Evolutionary conservation across 176 grass and related monocot genomes (phyloP), one percentile per base, ranked within the genome.

Genomic region (Paspalum notatum): DNA sequence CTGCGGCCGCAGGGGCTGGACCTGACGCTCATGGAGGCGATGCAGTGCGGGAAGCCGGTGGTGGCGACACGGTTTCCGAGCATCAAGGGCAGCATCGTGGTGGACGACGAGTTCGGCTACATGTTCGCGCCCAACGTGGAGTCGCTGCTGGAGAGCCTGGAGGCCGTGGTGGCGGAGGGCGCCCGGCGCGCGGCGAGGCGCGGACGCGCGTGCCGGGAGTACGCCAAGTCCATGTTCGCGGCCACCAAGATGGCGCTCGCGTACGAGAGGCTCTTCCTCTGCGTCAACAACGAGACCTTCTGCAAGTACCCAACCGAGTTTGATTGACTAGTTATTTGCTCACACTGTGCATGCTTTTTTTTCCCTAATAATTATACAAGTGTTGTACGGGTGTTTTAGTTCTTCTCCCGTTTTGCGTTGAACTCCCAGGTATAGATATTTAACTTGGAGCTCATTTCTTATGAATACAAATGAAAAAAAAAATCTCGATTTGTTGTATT

Each of bases 21-120:
- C 84, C 84, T 98, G 32, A 98, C 92, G 69, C 86, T 98, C 26
- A 95, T 98, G 95, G 95, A 98, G 86, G 95, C 95, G 20, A 98
- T 98, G 95, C 95, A 98, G 85, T 98, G 92, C 86, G 90, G 90
- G 20, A 98, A 92, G 86, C 88, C 95, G 53, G 90, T 98, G 67
- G 75, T 85, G 58, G 95, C 92, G 7, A 95, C 95, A 63, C 68
- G 95, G 78, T 94, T 95, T 65, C 95, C 90, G 24, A 98, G 95
- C 86, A 94, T 98, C 74, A 98, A 93, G 83, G 90, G 90, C 3
- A 98, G 92, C 80, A 91, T 98, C 22, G 90, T 93, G 44, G 95
- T 98, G 39, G 92, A 98, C 46, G 84, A 89, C 3, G 92, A 95
- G 92, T 98, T 98, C 45, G 92, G 95, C 0, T 85, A 87, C 92